Conservation (phyloP, 805 yeast genomes). For the Barnettozyma siamensis region DNA sequence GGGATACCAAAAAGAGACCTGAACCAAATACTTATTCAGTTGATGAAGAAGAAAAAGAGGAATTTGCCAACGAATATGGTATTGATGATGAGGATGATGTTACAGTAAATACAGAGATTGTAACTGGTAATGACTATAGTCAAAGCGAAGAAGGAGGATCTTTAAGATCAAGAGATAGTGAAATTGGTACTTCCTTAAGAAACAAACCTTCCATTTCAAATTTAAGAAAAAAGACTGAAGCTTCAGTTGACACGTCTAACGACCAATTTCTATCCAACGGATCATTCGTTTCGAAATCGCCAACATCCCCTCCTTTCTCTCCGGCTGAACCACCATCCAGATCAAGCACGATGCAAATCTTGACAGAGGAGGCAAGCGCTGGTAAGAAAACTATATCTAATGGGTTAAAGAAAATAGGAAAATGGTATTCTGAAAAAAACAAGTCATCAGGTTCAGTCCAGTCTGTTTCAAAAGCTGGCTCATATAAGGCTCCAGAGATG, state of each 20-base stretch:
- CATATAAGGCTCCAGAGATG: slow-evolving; percentile 57
- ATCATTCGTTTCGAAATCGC: slow-evolving; percentile 17
- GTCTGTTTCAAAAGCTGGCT: background rate
- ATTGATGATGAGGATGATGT: slow-evolving; percentile 7
- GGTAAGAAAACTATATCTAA: slow-evolving; percentile 35
- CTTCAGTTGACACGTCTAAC: slow-evolving; percentile 20
- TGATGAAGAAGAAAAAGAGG: slow-evolving; percentile 9
- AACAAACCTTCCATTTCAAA: slow-evolving; percentile 8
- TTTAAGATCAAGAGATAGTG: slow-evolving; percentile 10
- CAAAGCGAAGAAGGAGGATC: slow-evolving; percentile 14
- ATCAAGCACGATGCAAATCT: slow-evolving; percentile 10
- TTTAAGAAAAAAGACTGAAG: slow-evolving; percentile 18
- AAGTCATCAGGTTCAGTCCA: slow-evolving; percentile 8
- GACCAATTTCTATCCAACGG: slow-evolving; percentile 28
- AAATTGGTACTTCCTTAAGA: background rate
- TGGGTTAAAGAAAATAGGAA: slow-evolving; percentile 56
- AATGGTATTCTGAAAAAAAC: slow-evolving; percentile 58
- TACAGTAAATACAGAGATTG: slow-evolving; percentile 6
- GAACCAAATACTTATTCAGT: slow-evolving; percentile 5
- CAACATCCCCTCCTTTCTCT: background rate
- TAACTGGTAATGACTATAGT: slow-evolving; percentile 1
- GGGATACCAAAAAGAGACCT: slow-evolving; percentile 49
- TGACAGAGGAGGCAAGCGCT: slow-evolving; percentile 24
- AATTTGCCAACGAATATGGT: slow-evolving; percentile 4
- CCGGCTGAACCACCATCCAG: slow-evolving; percentile 4